phyloP scores from a whole-genome alignment of 768 basidiomycete species.

The Strobilomyces echinocephalus region DNA sequence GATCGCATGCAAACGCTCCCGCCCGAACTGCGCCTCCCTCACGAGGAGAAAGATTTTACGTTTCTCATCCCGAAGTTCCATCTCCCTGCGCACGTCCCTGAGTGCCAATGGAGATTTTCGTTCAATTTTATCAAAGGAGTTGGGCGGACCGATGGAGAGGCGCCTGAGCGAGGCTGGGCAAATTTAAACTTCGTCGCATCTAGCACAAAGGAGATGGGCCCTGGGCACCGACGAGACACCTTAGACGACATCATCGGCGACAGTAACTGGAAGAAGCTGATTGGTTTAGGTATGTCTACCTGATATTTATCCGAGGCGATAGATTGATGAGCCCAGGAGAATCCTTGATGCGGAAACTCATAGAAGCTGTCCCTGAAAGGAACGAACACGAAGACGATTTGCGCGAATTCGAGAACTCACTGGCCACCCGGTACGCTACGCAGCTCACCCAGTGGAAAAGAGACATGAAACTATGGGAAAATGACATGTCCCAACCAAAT shows the following conservation, averaged over 20 bases:
- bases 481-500: constrained; percentile 4
- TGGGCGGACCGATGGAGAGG: constrained; percentile 23
- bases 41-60: neutral
- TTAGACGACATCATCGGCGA: constrained; percentile 37
- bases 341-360: neutral
- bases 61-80: constrained; percentile 37
- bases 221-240: constrained; percentile 28
- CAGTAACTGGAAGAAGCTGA: constrained; percentile 34
- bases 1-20: no score
- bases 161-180: constrained; percentile 36
- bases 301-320: neutral
- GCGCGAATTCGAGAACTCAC: neutral
- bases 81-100: constrained; percentile 28
- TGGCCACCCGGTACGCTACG: neutral
- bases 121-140: constrained; percentile 6
- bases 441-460: neutral
- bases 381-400: constrained; percentile 8
- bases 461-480: constrained; percentile 5
- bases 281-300: constrained; percentile 20
- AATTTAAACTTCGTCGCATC: constrained; percentile 23
- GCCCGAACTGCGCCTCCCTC: no score
- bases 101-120: constrained; percentile 20
- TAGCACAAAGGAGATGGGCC: neutral
- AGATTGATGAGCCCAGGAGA: neutral
- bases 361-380: constrained; percentile 1